Evolutionary conservation across 306 rosid genomes (phyloP).

Genomic region (Abrus pulchellus): DNA sequence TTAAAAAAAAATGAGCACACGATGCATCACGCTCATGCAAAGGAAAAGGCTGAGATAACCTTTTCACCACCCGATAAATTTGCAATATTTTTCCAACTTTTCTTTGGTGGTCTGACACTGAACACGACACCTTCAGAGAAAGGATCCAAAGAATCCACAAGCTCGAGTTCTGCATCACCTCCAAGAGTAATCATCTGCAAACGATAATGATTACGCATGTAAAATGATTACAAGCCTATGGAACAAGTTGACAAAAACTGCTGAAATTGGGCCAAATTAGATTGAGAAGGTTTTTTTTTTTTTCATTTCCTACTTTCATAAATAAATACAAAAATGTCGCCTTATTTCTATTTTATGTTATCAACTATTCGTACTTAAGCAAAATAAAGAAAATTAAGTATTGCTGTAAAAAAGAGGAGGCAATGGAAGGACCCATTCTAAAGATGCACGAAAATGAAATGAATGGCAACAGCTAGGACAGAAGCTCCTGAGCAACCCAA

Average conservation of each 20-base stretch:
- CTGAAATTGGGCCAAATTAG: not conserved
- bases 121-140: conserved; percentile 99
- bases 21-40: not conserved
- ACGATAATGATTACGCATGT: not conserved
- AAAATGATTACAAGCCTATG: not conserved
- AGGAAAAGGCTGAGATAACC: conserved; percentile 54
- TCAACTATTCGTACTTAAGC: not conserved
- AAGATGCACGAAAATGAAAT: not conserved
- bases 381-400: not conserved
- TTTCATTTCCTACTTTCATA: not conserved
- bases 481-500: not conserved
- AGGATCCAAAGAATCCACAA: conserved; percentile 97
- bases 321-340: not conserved
- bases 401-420: not conserved
- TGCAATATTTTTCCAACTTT: conserved; percentile 99
- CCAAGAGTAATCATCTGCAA: conserved; percentile 97
- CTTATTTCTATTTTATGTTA: not conserved
- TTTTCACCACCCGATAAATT: conserved; percentile 99
- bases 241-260: not conserved
- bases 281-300: not conserved
- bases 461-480: not conserved
- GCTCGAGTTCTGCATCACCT: conserved; percentile 98
- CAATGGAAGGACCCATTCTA: not conserved
- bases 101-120: conserved; percentile 98
- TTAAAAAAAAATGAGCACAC: conserved; percentile 4